phyloP scores from a whole-genome alignment of 73 alveolate genomes.

The Paramecium sonneborni region DNA sequence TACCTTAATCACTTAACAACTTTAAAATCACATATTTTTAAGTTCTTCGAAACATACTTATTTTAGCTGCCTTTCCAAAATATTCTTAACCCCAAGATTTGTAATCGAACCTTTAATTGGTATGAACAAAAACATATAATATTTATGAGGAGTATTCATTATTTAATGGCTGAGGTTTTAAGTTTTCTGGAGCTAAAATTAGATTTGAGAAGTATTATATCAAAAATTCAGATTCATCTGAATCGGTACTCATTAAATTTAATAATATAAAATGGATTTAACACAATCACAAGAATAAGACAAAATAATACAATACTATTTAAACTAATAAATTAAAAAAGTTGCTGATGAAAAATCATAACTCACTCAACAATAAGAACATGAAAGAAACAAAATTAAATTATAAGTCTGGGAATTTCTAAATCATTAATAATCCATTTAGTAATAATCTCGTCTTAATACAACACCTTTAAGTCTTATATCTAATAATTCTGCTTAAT shows the following conservation, averaged over 20 bases:
- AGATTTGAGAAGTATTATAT: conserved; percentile 27
- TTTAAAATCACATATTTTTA: background rate
- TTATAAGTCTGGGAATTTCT: conserved; percentile 37
- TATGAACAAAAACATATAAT: background rate
- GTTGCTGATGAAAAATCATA: conserved; percentile 3
- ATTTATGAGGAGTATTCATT: background rate
- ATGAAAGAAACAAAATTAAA: conserved; percentile 28
- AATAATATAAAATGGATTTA: conserved; percentile 45
- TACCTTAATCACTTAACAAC: conserved; percentile 25
- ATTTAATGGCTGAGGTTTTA: background rate
- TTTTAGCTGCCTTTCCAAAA: conserved; percentile 23
- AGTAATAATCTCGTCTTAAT: background rate
- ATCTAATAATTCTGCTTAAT: conserved; percentile 4
- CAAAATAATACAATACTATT: conserved; percentile 16
- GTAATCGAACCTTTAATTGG: background rate
- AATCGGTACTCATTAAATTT: conserved; percentile 39
- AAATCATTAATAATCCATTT: background rate
- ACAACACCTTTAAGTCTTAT: conserved; percentile 20
- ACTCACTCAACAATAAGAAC: background rate
- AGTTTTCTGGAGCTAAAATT: background rate
- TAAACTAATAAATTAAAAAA: conserved; percentile 15
- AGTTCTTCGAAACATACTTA: background rate
- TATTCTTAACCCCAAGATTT: conserved; percentile 3
- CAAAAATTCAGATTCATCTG: conserved; percentile 48
- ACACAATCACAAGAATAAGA: conserved; percentile 28